Evolutionary conservation across 441 rosid species (phyloP).

Genomic region (Aquilaria agallochum): DNA sequence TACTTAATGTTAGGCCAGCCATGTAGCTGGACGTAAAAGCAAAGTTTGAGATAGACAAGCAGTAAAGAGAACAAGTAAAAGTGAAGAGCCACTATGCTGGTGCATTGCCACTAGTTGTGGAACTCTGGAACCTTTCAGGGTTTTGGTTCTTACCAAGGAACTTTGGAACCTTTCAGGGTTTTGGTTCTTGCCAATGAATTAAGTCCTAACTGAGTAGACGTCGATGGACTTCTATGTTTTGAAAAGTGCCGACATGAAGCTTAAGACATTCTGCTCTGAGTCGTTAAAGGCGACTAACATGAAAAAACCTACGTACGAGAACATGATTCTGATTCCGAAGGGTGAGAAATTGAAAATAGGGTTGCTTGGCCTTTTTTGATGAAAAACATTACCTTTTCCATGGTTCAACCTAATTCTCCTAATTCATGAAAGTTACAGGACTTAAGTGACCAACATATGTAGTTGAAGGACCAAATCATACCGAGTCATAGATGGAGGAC

Average conservation of each 20-base stretch:
- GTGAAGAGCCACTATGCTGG: slow-evolving; percentile 39
- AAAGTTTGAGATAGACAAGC: slow-evolving; percentile 47
- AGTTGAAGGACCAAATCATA: too few relatives aligned
- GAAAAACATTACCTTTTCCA: too few relatives aligned
- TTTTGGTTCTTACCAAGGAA: slow-evolving; percentile 22
- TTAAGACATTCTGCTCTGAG: slow-evolving; percentile 69
- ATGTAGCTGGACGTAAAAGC: slow-evolving; percentile 66
- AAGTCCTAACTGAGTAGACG: slow-evolving; percentile 53
- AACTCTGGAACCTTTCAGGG: slow-evolving; percentile 71
- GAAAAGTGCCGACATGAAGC: slow-evolving; percentile 36
- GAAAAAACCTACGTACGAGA: slow-evolving; percentile 49
- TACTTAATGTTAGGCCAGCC: slow-evolving; percentile 49
- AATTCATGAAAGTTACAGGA: too few relatives aligned
- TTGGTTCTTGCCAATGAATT: slow-evolving; percentile 39
- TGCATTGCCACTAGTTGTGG: slow-evolving; percentile 43
- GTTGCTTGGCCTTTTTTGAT: neutral
- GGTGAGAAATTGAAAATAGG: slow-evolving; percentile 64
- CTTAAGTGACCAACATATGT: too few relatives aligned
- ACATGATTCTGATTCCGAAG: slow-evolving; percentile 58
- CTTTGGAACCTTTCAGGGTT: too few relatives aligned
- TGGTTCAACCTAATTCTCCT: too few relatives aligned
- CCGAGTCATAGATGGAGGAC: too few relatives aligned
- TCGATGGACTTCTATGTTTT: slow-evolving; percentile 65
- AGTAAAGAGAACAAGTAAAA: slow-evolving; percentile 21
- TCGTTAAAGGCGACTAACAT: slow-evolving; percentile 68